A percentile compares a stretch with the other conserved stretches of the same genome.
phyloP scores from a whole-genome alignment of 202 grass and related monocot genomes.

The Bolboschoenoplectus hybrid region DNA sequence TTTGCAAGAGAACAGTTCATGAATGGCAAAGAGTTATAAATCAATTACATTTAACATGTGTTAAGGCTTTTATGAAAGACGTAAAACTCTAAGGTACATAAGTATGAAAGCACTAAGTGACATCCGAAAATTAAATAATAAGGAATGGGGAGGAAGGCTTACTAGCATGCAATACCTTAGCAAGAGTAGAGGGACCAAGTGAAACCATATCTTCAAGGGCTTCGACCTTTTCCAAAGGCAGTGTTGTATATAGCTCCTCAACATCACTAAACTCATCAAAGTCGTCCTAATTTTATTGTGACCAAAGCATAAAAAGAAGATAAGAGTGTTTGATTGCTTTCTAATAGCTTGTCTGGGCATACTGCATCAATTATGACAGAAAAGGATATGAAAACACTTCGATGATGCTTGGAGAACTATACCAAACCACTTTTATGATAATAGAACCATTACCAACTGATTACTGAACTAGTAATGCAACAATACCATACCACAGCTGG shows the following conservation, averaged over 20 bases:
- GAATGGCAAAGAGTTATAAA: background rate
- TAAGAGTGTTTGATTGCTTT: background rate
- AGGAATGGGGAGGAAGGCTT: background rate
- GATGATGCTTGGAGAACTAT: background rate
- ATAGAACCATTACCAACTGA: background rate
- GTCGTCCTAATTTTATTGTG: slow-evolving; percentile 70
- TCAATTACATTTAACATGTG: background rate
- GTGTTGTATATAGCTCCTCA: slow-evolving; percentile 86
- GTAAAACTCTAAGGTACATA: background rate
- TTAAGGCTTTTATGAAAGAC: background rate
- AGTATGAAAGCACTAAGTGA: background rate
- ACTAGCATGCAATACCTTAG: slow-evolving; percentile 55
- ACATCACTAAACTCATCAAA: slow-evolving; percentile 99
- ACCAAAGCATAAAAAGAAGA: slow-evolving; percentile 27
- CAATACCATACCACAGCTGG: background rate
- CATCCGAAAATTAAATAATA: background rate
- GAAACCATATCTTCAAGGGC: slow-evolving; percentile 99
- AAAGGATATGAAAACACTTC: slow-evolving; percentile 1
- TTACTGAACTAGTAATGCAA: background rate
- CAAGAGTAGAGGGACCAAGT: slow-evolving; percentile 83
- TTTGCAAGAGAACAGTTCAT: background rate
- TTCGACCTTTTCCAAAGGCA: slow-evolving; percentile 97
- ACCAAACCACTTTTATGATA: background rate
- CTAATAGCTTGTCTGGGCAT: slow-evolving; percentile 3
- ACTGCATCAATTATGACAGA: slow-evolving; percentile 1